Evolutionary conservation across 495 filamentous ascomycete genomes (phyloP).

Genomic region (Xylaria castorea): DNA sequence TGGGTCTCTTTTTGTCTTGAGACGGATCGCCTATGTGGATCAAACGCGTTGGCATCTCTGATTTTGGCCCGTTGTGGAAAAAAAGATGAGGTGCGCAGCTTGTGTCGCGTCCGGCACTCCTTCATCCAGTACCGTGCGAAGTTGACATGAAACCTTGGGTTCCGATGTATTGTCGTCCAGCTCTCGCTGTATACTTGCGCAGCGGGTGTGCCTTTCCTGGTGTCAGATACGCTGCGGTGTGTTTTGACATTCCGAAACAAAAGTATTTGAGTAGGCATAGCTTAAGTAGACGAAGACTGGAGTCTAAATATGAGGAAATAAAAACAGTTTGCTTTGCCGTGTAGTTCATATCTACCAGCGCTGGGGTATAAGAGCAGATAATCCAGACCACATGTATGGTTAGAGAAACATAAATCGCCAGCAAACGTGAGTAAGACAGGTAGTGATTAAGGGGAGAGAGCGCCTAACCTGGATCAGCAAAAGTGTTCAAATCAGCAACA

Average conservation of each 20-base stretch:
- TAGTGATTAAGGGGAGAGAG: not conserved
- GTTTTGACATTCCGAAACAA: not conserved
- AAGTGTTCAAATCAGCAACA: not conserved
- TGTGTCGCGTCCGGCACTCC: not conserved
- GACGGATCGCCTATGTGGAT: not conserved
- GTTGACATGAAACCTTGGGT: not conserved
- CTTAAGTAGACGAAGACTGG: not conserved
- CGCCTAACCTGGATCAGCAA: constrained; percentile 9
- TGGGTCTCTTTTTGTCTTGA: not conserved
- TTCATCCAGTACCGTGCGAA: not conserved
- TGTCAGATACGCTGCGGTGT: not conserved
- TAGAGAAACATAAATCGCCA: not conserved
- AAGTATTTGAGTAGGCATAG: not conserved
- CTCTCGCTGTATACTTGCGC: not conserved
- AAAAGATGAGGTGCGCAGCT: not conserved
- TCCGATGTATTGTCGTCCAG: constrained; percentile 2
- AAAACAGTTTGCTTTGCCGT: not conserved
- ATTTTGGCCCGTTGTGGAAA: not conserved
- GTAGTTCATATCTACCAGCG: not conserved
- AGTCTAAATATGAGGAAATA: not conserved
- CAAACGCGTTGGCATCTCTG: constrained; percentile 10
- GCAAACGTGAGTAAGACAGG: no score
- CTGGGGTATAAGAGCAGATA: not conserved
- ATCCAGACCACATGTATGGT: no score
- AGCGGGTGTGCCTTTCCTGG: not conserved